These are phyloP conservation scores for Bipolaris victoriae DNA, from an alignment of 2,329 filamentous ascomycete genomes.

Conservation along the genomic window DNA sequence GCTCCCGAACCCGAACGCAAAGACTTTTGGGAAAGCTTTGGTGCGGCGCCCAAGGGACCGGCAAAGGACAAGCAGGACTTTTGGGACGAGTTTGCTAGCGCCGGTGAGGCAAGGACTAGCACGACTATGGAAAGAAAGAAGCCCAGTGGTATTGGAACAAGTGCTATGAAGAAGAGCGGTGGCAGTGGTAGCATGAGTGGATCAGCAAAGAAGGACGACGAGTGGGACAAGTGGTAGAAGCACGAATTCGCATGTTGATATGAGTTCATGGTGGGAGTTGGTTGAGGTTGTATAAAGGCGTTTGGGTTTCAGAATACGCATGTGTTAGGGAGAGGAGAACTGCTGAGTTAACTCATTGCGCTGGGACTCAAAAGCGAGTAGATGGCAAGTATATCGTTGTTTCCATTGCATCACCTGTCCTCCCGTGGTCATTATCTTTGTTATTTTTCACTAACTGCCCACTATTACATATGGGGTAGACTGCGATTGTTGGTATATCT, in stretches of 20 bases:
- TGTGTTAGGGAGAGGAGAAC: not conserved
- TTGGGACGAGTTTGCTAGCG: conserved; percentile 56
- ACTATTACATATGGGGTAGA: too few species aligned
- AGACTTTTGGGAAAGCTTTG: conserved; percentile 68
- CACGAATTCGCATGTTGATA: not conserved
- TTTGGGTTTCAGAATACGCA: conserved; percentile 10
- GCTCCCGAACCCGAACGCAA: conserved; percentile 65
- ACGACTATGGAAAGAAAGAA: conserved; percentile 44
- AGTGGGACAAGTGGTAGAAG: conserved; percentile 62
- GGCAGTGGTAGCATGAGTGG: conserved; percentile 24
- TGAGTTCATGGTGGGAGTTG: not conserved
- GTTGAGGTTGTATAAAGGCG: not conserved
- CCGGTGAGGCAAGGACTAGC: conserved; percentile 31
- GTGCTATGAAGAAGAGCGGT: conserved; percentile 63
- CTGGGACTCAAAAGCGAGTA: not conserved
- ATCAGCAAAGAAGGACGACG: conserved; percentile 60
- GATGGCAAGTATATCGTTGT: not conserved
- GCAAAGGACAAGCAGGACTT: conserved; percentile 60
- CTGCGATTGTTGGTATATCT: not conserved
- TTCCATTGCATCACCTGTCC: not conserved
- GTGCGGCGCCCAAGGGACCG: conserved; percentile 63
- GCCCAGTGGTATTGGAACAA: conserved; percentile 65
- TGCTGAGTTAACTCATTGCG: not conserved
- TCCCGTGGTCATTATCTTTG: not conserved
- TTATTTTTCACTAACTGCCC: not conserved